phyloP scores from a whole-genome alignment of 306 rosid genomes.

The Prunus dulcis region DNA sequence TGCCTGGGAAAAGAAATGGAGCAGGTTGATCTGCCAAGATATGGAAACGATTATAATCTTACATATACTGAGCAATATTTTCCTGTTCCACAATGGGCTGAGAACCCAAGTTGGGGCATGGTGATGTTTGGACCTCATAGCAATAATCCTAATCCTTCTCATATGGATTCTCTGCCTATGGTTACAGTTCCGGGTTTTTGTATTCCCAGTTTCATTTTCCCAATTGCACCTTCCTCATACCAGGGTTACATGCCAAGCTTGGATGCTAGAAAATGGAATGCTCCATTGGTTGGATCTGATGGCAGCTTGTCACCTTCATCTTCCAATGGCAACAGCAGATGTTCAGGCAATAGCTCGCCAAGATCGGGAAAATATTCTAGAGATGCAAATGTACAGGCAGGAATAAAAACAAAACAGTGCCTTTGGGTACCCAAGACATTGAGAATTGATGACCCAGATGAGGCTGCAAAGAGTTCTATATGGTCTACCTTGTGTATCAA shows the following conservation, averaged over 20 bases:
- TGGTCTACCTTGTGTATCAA: conserved; percentile 51
- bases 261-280: conserved; percentile 30
- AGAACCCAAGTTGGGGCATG: conserved; percentile 46
- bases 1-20: conserved; percentile 22
- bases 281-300: conserved; percentile 25
- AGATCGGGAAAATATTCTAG: conserved; percentile 61
- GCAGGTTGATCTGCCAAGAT: not conserved
- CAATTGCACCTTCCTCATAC: conserved; percentile 34
- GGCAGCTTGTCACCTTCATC: conserved; percentile 40
- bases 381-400: conserved; percentile 36
- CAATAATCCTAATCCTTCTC: conserved; percentile 23
- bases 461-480: conserved; percentile 60
- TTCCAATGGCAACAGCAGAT: conserved; percentile 25
- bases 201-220: conserved; percentile 29
- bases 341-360: conserved; percentile 38
- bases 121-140: conserved; percentile 26
- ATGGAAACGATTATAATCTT: conserved; percentile 22
- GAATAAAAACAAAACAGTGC: conserved; percentile 31
- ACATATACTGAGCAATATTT: conserved; percentile 32
- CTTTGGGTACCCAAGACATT: conserved; percentile 70
- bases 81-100: conserved; percentile 46
- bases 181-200: conserved; percentile 39
- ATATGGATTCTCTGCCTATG: conserved; percentile 30
- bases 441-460: conserved; percentile 54
- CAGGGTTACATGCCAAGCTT: conserved; percentile 41